Evolutionary conservation across 352 stramenopile species (phyloP).

Genomic region (Pelagophyceae sp.): DNA sequence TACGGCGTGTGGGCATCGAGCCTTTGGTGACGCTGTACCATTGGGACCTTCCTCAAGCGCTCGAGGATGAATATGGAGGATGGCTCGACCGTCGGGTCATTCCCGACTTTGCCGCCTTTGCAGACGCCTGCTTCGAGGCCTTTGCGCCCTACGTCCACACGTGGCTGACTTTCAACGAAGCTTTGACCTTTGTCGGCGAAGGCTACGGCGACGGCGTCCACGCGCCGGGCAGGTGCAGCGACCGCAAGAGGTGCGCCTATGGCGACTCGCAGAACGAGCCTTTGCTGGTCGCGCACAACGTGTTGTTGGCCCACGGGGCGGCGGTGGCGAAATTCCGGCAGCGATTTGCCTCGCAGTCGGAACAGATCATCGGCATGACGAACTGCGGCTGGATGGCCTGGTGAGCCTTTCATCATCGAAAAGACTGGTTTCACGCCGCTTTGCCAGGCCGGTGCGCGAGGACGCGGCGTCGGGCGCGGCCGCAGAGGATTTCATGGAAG

Average conservation of each 20-base stretch:
- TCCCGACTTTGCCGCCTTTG: slow-evolving; percentile 72
- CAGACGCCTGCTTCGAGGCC: slow-evolving; percentile 69
- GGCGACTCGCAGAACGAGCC: slow-evolving; percentile 47
- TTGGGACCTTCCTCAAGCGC: slow-evolving; percentile 78
- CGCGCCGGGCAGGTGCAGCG: slow-evolving; percentile 39
- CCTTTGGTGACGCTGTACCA: slow-evolving; percentile 88
- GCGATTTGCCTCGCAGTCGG: neutral
- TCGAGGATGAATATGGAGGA: slow-evolving; percentile 70
- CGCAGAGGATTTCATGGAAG: slow-evolving; percentile 66
- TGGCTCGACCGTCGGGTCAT: slow-evolving; percentile 41
- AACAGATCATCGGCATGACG: neutral
- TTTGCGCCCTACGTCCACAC: slow-evolving; percentile 79
- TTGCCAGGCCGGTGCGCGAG: too few species aligned
- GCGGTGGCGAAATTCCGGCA: neutral
- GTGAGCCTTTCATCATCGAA: neutral
- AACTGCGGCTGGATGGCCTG: slow-evolving; percentile 19
- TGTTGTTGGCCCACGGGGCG: slow-evolving; percentile 53
- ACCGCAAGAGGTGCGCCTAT: slow-evolving; percentile 22
- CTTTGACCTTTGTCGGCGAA: slow-evolving; percentile 66
- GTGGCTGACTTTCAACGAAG: slow-evolving; percentile 92
- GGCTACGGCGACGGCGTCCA: slow-evolving; percentile 73
- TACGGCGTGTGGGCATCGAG: slow-evolving; percentile 61
- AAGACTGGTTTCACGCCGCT: too few species aligned
- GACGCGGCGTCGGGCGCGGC: slow-evolving; percentile 53
- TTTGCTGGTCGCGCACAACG: slow-evolving; percentile 73